Base-by-base conservation (phyloP, 192 early-diverging fungal genomes). In the Linnemannia schmuckeri region DNA sequence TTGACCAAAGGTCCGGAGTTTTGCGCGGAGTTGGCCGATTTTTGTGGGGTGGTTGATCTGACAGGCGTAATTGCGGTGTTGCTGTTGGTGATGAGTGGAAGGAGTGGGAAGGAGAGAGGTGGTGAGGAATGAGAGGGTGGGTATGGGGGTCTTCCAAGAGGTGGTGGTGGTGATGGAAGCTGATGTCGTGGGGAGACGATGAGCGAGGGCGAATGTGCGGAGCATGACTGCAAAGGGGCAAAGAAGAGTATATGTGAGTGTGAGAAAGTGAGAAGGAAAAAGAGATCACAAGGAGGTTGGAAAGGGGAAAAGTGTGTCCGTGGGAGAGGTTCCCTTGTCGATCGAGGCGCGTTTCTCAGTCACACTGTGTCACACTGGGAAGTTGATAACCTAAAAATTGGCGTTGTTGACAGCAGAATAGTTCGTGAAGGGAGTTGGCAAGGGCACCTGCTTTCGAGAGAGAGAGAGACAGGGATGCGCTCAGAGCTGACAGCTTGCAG, bases 1-100 rank as follows among this genome's bases (percentile, higher is more conserved):
- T 27, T 87, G 55, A 2, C 91, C 91, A 63, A 88, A 80, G 4
- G 37, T 40, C 13, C 91, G 85, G 44, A 90, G 68, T 69, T 78
- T 80, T 17, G 77, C 74, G 41, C 89, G 88, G 61, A 88, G 80
- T 70, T 81, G 79, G 4, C 72, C 85, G 0, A 87, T 66, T n/a
- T 87, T 87, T 66, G 85, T 87, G 20, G 85, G 85, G 54, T 87
- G 72, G 27, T 72, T 68, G 72, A 87, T 81, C 76, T 81, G 78
- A 37, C 85, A 87, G 12, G 85, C 70, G 38, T 78, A 75, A 5
- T 12, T 54, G 7, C 70, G 68, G 20, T 40, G 75, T 30, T 42
- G 61, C 15, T 68, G n/a, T 44, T 75, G 35, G 6, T 55, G 74
- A n/a, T 40, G 54, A 30, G 61, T n/a, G 30, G 30, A 30, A 3